These are phyloP conservation scores for Ensete ventricosum DNA, from an alignment of 176 grass and related monocot genomes.

Conservation along the genomic window DNA sequence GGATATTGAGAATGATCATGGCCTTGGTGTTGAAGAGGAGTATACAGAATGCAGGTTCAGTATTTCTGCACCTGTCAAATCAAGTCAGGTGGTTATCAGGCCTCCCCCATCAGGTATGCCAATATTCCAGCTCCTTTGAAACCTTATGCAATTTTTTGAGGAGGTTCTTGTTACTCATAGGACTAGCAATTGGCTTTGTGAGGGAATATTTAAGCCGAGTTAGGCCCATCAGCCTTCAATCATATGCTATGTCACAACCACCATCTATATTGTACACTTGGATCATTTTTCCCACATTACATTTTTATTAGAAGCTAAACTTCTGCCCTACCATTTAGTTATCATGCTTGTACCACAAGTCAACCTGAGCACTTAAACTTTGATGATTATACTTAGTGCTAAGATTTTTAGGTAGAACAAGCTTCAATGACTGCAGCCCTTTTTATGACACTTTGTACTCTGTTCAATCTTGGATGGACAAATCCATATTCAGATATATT, in stretches of 20 bases:
- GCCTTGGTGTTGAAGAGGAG: slow-evolving; percentile 5
- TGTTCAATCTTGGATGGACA: not conserved
- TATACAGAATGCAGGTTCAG: slow-evolving; percentile 19
- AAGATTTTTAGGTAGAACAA: not conserved
- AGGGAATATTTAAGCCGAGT: too few relatives aligned
- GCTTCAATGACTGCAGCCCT: not conserved
- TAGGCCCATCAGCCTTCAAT: too few relatives aligned
- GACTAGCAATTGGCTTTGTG: too few relatives aligned
- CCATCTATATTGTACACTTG: not conserved
- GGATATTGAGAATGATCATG: slow-evolving; percentile 27
- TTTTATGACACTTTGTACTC: not conserved
- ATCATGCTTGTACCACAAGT: too few relatives aligned
- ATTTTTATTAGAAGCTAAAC: not conserved
- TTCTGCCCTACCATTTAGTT: not conserved
- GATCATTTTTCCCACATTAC: not conserved
- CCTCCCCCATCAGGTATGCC: slow-evolving; percentile 38
- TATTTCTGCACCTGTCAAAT: slow-evolving; percentile 23
- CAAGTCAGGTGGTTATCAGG: slow-evolving; percentile 28
- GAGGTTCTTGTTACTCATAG: too few relatives aligned
- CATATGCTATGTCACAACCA: not conserved
- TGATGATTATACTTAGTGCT: too few relatives aligned
- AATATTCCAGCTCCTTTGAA: not conserved
- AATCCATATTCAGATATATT: not conserved
- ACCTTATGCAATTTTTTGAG: too few relatives aligned
- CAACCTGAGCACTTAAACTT: too few relatives aligned